phyloP scores from a whole-genome alignment of 768 basidiomycete genomes.

The Tylopilus rubrobrunneus region DNA sequence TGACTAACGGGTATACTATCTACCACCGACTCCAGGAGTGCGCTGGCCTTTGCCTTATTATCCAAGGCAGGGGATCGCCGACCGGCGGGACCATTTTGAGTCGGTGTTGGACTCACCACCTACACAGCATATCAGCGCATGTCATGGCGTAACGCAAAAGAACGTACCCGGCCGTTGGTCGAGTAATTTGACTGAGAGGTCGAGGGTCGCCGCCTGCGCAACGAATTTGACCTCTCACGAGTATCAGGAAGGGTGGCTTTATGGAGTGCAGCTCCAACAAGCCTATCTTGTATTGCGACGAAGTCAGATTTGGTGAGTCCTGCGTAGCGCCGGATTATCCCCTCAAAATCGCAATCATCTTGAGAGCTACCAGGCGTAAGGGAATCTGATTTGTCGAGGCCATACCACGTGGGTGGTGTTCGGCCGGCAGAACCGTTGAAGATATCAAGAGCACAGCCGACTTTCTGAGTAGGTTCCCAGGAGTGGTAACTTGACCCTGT shows the following conservation, averaged over 20 bases:
- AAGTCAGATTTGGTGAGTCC: slow-evolving; percentile 74
- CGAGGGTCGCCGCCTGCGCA: slow-evolving; percentile 71
- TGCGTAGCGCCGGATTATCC: slow-evolving; percentile 57
- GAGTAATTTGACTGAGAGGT: slow-evolving; percentile 82
- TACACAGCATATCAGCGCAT: slow-evolving; percentile 25
- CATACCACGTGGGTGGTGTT: slow-evolving; percentile 60
- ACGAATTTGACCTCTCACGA: slow-evolving; percentile 63
- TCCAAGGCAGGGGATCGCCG: slow-evolving; percentile 38
- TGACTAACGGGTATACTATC: slow-evolving; percentile 46
- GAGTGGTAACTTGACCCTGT: slow-evolving; percentile 85
- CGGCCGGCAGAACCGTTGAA: slow-evolving; percentile 48
- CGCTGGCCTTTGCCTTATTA: slow-evolving; percentile 56
- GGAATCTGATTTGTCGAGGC: slow-evolving; percentile 51
- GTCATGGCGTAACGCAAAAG: not conserved
- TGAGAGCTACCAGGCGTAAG: slow-evolving; percentile 47
- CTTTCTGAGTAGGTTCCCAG: slow-evolving; percentile 57
- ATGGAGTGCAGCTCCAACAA: slow-evolving; percentile 58
- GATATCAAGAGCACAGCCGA: slow-evolving; percentile 49
- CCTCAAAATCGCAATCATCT: slow-evolving; percentile 59
- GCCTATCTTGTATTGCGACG: slow-evolving; percentile 66
- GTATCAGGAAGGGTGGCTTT: slow-evolving; percentile 55
- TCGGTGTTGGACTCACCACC: slow-evolving; percentile 56
- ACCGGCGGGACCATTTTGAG: slow-evolving; percentile 29
- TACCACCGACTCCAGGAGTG: slow-evolving; percentile 61
- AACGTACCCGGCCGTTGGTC: slow-evolving; percentile 44